Conservation (phyloP, 257 asterid species). For the Linderniella brevidens region DNA sequence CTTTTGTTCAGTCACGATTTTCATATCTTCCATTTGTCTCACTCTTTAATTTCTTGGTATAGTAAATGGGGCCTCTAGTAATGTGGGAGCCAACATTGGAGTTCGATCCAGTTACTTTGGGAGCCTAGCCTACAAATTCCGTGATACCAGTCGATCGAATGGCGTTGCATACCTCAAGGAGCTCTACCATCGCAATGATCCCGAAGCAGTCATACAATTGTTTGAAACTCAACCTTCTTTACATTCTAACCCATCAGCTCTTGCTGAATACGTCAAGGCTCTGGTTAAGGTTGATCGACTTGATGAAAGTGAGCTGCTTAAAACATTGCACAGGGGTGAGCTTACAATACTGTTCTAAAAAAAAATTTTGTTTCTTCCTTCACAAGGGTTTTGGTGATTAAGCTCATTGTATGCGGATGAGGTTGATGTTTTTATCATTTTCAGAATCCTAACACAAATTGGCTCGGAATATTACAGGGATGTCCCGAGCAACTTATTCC, state of each 20-base stretch:
- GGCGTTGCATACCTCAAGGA: constrained; percentile 78
- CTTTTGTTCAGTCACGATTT: neutral
- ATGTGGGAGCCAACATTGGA: constrained; percentile 16
- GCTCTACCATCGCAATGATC: constrained; percentile 47
- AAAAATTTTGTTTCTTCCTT: neutral
- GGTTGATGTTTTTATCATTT: neutral
- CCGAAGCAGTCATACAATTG: constrained; percentile 64
- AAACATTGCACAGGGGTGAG: constrained; percentile 71
- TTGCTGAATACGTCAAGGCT: constrained; percentile 80
- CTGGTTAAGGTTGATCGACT: constrained; percentile 76
- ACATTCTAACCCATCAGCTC: constrained; percentile 64
- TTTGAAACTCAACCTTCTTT: constrained; percentile 71
- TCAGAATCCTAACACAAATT: too few relatives aligned
- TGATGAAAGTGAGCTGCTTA: constrained; percentile 66
- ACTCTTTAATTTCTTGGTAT: constrained; percentile 13
- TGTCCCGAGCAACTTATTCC: constrained; percentile 30
- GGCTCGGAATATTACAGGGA: constrained; percentile 21
- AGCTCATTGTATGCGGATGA: neutral
- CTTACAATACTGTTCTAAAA: neutral
- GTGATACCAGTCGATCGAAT: constrained; percentile 37
- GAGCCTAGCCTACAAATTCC: constrained; percentile 54
- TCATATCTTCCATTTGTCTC: constrained; percentile 1
- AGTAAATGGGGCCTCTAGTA: constrained; percentile 25
- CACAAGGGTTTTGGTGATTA: neutral
- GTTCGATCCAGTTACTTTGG: constrained; percentile 55